A percentile compares a stretch with the other conserved stretches of the same genome.
These are phyloP conservation scores for Flueggea neowawraea DNA, from an alignment of 441 rosid species.

Conservation along the genomic window DNA sequence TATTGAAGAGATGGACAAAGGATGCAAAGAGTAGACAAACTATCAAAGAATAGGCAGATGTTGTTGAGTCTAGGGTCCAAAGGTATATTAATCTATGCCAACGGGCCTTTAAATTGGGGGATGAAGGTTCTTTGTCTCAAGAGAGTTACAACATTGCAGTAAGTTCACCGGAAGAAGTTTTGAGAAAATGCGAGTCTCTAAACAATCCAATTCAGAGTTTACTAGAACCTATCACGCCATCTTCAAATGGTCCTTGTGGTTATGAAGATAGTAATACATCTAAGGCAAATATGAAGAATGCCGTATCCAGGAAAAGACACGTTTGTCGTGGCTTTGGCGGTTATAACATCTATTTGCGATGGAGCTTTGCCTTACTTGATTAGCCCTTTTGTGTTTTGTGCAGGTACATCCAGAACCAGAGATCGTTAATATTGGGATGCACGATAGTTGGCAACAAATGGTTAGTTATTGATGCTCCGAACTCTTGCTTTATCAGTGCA, in stretches of 20 bases:
- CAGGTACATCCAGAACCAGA: constrained; percentile 34
- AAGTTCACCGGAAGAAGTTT: constrained; percentile 39
- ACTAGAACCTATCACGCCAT: constrained; percentile 22
- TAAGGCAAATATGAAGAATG: constrained; percentile 39
- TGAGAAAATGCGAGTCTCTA: constrained; percentile 29
- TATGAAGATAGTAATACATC: constrained; percentile 13
- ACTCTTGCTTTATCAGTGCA: not conserved
- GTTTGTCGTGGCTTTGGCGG: constrained; percentile 22
- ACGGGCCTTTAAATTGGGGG: constrained; percentile 48
- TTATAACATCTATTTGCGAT: constrained; percentile 10
- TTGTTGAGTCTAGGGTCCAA: constrained; percentile 29
- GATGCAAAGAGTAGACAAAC: constrained; percentile 34
- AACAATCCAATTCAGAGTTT: constrained; percentile 29
- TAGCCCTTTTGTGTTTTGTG: constrained; percentile 7
- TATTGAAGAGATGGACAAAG: constrained; percentile 62
- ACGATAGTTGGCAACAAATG: constrained; percentile 36
- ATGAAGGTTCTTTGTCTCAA: constrained; percentile 53
- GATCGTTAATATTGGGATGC: constrained; percentile 25
- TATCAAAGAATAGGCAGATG: constrained; percentile 9
- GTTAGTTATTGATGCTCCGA: constrained; percentile 18
- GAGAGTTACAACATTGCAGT: constrained; percentile 47
- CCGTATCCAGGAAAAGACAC: constrained; percentile 47
- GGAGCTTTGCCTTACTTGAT: not conserved
- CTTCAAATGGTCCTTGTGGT: constrained; percentile 23
- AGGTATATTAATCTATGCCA: constrained; percentile 61